Evolutionary conservation across 2,329 filamentous ascomycete genomes (phyloP), one percentile per base, ranked within the genome.

Genomic region (Xylariaceae sp.): DNA sequence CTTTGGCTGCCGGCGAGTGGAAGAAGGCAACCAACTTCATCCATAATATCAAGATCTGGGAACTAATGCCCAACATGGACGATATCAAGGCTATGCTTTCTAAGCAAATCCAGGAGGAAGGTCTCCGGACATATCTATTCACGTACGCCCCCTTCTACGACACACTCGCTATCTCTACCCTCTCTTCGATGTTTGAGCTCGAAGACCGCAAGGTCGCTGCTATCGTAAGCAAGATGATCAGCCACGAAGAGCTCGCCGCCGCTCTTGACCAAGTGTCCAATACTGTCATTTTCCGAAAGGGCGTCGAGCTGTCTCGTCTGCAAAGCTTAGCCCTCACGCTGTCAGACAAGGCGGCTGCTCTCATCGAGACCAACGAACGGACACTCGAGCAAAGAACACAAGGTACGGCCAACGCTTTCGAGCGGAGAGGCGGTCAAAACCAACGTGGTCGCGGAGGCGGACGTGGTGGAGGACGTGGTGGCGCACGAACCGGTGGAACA

Each of bases 61-160:
- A 98, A 41, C 79, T 98, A 53, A 94, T 98, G 81, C 87, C 90
- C 44, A 85, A 93, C 66, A 79, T 87, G 18, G 88, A 91, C 42
- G 87, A 89, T 65, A 95, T 97, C 76, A 97, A 97, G 82, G 69
- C 78, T 40, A 96, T 98, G 93, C 87, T 98, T 48, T 88, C 90
- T 41, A 89, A 89, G 65, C 93, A 98, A 75, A 95, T 97, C 62
- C 94, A 98, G 67, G 93, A 98, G 67, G 93, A 98, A 73, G 93
- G 94, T 56, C 83, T 98, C 40, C 83, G 93, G 57, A 98, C 93
- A 41, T 98, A 97, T 66, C 88, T 98, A 56, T 98, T 98, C 79
- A 98, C 93, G 42, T 98, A 98, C 68, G 93, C 94, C 29, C 93
- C 93, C 40, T 98, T 94, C 78, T 98, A 98, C 74, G 93, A 98